These are phyloP conservation scores for Populus hybrid DNA, from an alignment of 441 rosid species.

Conservation along the genomic window DNA sequence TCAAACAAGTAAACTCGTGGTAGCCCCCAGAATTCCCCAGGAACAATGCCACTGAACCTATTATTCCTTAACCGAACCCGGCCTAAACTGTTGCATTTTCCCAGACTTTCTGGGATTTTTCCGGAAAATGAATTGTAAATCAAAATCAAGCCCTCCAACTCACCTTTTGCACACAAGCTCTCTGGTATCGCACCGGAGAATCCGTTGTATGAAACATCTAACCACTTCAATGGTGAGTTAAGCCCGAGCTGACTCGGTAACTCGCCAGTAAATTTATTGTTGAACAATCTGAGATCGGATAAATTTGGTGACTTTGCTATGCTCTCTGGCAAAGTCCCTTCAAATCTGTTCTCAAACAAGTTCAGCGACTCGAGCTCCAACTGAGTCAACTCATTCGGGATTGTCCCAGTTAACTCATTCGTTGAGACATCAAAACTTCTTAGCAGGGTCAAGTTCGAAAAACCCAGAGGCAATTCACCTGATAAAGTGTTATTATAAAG, in stretches of 20 bases:
- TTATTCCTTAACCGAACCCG: conserved; percentile 70
- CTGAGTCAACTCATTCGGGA: conserved; percentile 61
- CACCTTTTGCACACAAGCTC: conserved; percentile 62
- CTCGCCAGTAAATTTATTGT: conserved; percentile 56
- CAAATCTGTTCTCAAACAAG: conserved; percentile 65
- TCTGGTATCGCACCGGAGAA: conserved; percentile 70
- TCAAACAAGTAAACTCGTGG: conserved; percentile 72
- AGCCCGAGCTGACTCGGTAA: conserved; percentile 65
- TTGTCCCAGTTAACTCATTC: conserved; percentile 65
- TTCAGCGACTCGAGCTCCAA: conserved; percentile 70
- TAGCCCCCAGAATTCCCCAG: conserved; percentile 81
- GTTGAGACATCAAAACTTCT: conserved; percentile 74
- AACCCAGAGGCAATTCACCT: conserved; percentile 60
- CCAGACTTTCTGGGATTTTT: conserved; percentile 51
- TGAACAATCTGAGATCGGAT: conserved; percentile 70
- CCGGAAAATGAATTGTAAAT: conserved; percentile 78
- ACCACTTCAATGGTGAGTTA: conserved; percentile 58
- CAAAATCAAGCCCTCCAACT: conserved; percentile 62
- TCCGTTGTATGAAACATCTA: conserved; percentile 64
- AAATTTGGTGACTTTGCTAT: conserved; percentile 66
- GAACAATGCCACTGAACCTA: conserved; percentile 62
- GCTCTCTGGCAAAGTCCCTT: conserved; percentile 58
- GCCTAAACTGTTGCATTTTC: conserved; percentile 56
- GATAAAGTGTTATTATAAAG: conserved; percentile 75
- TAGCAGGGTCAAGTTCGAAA: conserved; percentile 50